Conservation (phyloP, 805 yeast species). For the Yarrowia alimentaria region DNA sequence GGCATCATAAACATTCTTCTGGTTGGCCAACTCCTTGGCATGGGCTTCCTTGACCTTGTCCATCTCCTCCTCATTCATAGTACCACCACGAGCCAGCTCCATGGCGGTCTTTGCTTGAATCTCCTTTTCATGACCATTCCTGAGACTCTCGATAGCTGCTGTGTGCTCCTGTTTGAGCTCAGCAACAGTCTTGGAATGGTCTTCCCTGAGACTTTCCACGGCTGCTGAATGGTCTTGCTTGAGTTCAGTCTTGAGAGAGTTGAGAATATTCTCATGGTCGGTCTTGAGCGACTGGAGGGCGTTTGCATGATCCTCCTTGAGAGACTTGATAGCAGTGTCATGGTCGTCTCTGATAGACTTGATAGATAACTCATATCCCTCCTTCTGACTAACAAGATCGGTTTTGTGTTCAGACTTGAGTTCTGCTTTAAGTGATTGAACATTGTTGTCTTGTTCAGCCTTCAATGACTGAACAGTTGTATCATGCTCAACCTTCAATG, state of each 20-base stretch:
- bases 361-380: no score
- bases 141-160: slow-evolving; percentile 17
- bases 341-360: no score
- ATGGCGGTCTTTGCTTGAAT: slow-evolving; percentile 11
- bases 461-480: neutral
- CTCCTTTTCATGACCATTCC: no score
- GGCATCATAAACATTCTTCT: neutral
- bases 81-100: slow-evolving; percentile 21
- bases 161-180: slow-evolving; percentile 2
- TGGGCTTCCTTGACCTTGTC: neutral
- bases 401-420: slow-evolving; percentile 12
- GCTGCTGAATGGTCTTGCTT: neutral
- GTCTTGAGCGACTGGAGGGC: no score
- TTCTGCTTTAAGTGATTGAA: no score
- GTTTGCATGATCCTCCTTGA: slow-evolving; percentile 4
- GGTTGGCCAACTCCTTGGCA: neutral
- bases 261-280: neutral
- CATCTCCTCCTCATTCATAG: neutral
- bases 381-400: no score
- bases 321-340: neutral
- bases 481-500: neutral
- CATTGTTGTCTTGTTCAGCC: no score
- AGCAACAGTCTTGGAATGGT: slow-evolving; percentile 4
- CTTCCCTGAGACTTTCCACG: neutral
- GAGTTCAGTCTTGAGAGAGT: slow-evolving; percentile 9